Evolutionary conservation across 257 asterid genomes (phyloP).

Genomic region (Solanum corneliomulleri): DNA sequence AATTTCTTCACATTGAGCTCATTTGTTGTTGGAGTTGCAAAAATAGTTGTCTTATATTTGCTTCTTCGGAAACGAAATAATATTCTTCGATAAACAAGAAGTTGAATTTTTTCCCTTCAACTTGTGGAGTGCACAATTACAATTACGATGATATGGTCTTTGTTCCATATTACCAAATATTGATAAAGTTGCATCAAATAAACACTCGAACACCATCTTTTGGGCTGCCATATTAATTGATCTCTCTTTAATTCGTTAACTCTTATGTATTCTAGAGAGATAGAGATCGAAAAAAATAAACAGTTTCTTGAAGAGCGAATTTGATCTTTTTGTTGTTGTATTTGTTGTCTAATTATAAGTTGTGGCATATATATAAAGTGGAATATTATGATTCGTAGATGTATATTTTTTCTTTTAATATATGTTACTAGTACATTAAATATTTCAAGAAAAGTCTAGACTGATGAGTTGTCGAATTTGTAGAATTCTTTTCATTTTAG

Average conservation of each 20-base stretch:
- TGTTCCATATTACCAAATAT: neutral
- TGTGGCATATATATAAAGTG: neutral
- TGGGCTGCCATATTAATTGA: neutral
- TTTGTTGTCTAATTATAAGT: neutral
- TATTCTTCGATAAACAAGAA: neutral
- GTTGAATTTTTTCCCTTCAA: neutral
- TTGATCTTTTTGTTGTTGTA: neutral
- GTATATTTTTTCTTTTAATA: neutral
- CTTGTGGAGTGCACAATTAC: neutral
- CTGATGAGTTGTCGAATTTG: neutral
- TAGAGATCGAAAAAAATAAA: neutral
- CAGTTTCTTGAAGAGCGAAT: no score
- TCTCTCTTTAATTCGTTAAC: neutral
- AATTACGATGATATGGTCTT: neutral
- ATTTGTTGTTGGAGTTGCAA: neutral
- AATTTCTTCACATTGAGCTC: neutral
- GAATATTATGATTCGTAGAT: neutral
- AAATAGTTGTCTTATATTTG: neutral
- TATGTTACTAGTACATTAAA: neutral
- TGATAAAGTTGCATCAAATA: neutral
- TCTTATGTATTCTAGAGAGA: neutral
- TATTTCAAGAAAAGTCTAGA: neutral
- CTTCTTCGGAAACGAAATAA: neutral
- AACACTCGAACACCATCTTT: neutral
- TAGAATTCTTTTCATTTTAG: neutral